These are phyloP conservation scores for Mentha longifolia DNA, from an alignment of 257 asterid species.

Conservation along the genomic window DNA sequence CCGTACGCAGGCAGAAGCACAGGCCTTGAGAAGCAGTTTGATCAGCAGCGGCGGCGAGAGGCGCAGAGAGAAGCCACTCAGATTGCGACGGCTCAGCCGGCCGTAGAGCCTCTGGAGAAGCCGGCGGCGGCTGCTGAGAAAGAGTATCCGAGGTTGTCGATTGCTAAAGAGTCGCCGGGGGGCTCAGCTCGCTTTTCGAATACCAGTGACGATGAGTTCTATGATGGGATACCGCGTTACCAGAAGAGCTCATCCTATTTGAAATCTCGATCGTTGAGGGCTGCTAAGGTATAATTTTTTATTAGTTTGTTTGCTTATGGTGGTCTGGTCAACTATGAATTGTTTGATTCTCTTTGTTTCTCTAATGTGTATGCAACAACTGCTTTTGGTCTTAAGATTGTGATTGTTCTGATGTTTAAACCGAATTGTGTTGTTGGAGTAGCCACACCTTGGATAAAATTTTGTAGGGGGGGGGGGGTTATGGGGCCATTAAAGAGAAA, in stretches of 20 bases:
- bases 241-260: conserved; percentile 46
- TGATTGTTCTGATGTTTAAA: background rate
- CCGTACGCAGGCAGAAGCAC: conserved; percentile 45
- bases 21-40: conserved; percentile 30
- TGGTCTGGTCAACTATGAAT: background rate
- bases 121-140: conserved; percentile 8
- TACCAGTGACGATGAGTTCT: conserved; percentile 64
- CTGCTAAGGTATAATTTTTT: conserved; percentile 44
- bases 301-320: background rate
- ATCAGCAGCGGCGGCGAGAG: conserved; percentile 31
- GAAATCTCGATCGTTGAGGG: conserved; percentile 63
- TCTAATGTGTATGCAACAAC: background rate
- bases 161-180: conserved; percentile 37
- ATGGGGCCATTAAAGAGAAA: no score
- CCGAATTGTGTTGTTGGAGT: background rate
- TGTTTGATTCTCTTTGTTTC: background rate
- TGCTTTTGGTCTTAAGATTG: conserved; percentile 6
- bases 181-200: conserved; percentile 36
- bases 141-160: conserved; percentile 39
- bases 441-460: background rate
- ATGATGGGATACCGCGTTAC: conserved; percentile 79
- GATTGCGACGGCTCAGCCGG: conserved; percentile 26
- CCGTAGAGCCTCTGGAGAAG: background rate
- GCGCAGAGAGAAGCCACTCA: conserved; percentile 27
- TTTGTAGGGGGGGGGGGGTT: no score